These are phyloP conservation scores for Epichloe aotearoae DNA, from an alignment of 2,329 filamentous ascomycete species.

Conservation along the genomic window DNA sequence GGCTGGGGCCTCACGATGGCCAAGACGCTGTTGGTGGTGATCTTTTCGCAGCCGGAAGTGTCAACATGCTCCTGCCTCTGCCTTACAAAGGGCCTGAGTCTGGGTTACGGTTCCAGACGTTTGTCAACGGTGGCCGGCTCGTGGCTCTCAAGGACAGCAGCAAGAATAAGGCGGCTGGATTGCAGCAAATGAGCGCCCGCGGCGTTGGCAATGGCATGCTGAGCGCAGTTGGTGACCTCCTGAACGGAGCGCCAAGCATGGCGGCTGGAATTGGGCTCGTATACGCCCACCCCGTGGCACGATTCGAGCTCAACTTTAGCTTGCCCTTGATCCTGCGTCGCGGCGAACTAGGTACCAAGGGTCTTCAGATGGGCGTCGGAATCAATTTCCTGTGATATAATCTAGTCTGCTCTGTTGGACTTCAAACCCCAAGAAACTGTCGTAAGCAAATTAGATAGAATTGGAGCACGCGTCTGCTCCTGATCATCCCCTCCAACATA, in stretches of 20 bases:
- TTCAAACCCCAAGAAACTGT: not conserved
- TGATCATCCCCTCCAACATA: not conserved
- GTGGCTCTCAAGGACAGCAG: slow-evolving; percentile 56
- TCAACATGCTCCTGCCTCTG: slow-evolving; percentile 74
- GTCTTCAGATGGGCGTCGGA: slow-evolving; percentile 87
- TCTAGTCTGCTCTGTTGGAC: not conserved
- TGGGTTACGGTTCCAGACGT: slow-evolving; percentile 76
- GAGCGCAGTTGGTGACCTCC: slow-evolving; percentile 54
- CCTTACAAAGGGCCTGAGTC: slow-evolving; percentile 71
- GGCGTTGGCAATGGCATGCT: slow-evolving; percentile 41
- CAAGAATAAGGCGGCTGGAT: slow-evolving; percentile 28
- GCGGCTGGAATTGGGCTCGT: slow-evolving; percentile 83
- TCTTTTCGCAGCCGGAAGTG: slow-evolving; percentile 77
- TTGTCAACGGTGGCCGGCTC: slow-evolving; percentile 79
- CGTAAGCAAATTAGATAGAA: not conserved
- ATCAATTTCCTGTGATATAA: slow-evolving; percentile 72
- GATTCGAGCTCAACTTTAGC: slow-evolving; percentile 94
- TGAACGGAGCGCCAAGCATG: slow-evolving; percentile 66
- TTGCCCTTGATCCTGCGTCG: slow-evolving; percentile 69
- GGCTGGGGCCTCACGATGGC: slow-evolving; percentile 79
- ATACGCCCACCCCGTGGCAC: slow-evolving; percentile 84
- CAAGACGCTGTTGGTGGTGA: slow-evolving; percentile 81
- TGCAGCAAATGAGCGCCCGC: slow-evolving; percentile 21
- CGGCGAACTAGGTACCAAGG: slow-evolving; percentile 82
- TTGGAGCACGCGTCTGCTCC: not conserved